phyloP scores from a whole-genome alignment of 257 asterid species.

The Jaltomata sinuosa region DNA sequence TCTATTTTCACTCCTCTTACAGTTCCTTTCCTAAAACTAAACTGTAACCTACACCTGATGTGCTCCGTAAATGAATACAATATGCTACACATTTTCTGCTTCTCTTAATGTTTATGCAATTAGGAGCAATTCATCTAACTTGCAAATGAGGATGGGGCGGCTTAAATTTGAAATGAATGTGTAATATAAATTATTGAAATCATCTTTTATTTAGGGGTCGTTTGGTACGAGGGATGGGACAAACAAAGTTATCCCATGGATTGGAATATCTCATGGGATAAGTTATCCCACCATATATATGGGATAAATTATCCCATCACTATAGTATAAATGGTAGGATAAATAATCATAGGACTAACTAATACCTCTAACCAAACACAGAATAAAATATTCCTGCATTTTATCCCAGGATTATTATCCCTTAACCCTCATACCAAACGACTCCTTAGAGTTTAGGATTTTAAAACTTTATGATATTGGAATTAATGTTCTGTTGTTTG shows the following conservation, averaged over 20 bases:
- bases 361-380: no score
- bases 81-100: not conserved
- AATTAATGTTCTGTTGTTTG: not conserved
- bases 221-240: no score
- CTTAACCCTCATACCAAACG: no score
- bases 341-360: no score
- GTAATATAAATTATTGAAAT: not conserved
- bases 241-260: no score
- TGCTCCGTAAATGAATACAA: not conserved
- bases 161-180: not conserved
- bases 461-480: not conserved
- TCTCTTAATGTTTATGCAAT: not conserved
- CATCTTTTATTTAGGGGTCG: not conserved
- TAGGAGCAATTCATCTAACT: not conserved
- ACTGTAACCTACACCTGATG: not conserved
- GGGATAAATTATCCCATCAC: no score
- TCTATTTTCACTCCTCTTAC: not conserved
- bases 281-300: no score
- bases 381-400: no score
- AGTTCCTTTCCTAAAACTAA: not conserved
- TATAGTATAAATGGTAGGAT: no score
- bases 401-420: no score
- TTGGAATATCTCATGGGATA: no score
- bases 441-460: not conserved
- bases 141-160: not conserved